phyloP scores from a whole-genome alignment of 2,329 filamentous ascomycete genomes.

The Pezicula rhizophila region DNA sequence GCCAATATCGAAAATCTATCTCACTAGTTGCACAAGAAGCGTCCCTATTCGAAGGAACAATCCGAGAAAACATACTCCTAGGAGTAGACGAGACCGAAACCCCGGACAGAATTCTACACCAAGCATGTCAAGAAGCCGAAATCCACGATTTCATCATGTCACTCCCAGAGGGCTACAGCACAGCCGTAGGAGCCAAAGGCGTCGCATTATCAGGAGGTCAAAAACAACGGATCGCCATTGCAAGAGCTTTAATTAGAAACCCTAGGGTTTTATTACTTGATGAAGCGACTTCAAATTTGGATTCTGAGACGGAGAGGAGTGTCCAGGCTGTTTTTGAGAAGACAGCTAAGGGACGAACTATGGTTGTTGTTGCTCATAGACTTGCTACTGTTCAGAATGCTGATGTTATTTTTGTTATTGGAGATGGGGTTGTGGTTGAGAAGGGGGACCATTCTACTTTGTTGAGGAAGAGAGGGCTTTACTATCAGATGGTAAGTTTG shows the following conservation, averaged over 20 bases:
- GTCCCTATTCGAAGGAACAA: conserved; percentile 58
- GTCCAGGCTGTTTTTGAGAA: conserved; percentile 61
- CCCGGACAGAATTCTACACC: conserved; percentile 61
- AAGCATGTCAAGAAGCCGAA: conserved; percentile 81
- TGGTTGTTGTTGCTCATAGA: conserved; percentile 28
- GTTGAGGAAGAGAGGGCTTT: conserved; percentile 12
- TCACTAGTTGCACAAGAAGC: conserved; percentile 69
- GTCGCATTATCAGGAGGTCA: conserved; percentile 88
- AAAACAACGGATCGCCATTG: conserved; percentile 89
- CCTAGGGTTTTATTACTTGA: conserved; percentile 64
- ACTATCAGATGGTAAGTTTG: conserved; percentile 19
- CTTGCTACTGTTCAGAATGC: conserved; percentile 22
- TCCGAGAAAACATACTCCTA: conserved; percentile 63
- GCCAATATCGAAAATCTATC: conserved; percentile 56
- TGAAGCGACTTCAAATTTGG: conserved; percentile 57
- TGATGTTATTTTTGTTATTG: conserved; percentile 23
- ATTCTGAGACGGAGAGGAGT: conserved; percentile 47
- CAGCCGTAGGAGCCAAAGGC: conserved; percentile 83
- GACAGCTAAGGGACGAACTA: conserved; percentile 49
- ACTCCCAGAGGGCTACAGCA: conserved; percentile 82
- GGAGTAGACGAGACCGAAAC: conserved; percentile 42
- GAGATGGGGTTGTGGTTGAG: conserved; percentile 19
- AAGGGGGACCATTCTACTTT: conserved; percentile 16
- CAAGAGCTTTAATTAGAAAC: conserved; percentile 60
- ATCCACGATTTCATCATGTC: conserved; percentile 81